These are phyloP conservation scores for Pythium plurisporium DNA, from an alignment of 352 stramenopile species.

Conservation along the genomic window DNA sequence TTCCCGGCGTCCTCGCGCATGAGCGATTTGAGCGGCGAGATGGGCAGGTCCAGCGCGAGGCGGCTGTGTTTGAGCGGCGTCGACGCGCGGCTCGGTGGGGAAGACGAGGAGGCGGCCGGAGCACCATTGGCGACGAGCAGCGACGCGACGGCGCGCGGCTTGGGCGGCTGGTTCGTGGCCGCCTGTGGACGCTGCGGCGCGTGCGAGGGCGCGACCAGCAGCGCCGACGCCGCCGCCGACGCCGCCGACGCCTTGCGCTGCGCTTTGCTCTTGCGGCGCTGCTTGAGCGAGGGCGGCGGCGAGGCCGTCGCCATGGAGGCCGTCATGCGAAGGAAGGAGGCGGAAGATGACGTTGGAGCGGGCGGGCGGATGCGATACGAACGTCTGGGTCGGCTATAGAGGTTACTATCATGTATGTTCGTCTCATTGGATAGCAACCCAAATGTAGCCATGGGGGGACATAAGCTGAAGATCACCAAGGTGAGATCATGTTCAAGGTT, in stretches of 20 bases:
- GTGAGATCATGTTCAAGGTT: no score
- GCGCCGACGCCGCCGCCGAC: not conserved
- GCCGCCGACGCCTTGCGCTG: conserved; percentile 8
- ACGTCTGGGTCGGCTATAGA: not conserved
- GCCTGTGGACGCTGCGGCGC: not conserved
- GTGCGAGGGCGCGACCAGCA: conserved; percentile 7
- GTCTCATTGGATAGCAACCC: not conserved
- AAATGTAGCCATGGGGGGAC: not conserved
- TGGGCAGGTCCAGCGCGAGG: conserved; percentile 18
- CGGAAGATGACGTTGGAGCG: not conserved
- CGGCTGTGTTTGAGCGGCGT: conserved; percentile 14
- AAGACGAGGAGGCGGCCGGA: not conserved
- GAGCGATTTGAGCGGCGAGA: conserved; percentile 15
- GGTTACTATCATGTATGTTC: not conserved
- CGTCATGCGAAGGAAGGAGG: not conserved
- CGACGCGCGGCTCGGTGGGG: conserved; percentile 5
- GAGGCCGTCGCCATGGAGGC: not conserved
- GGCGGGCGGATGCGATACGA: no score
- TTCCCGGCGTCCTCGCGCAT: not conserved
- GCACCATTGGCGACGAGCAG: not conserved
- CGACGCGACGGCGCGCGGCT: not conserved
- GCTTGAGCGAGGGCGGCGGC: conserved; percentile 6
- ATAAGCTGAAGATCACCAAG: conserved; percentile 9
- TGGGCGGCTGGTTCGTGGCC: not conserved
- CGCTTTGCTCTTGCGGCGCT: conserved; percentile 20